These are phyloP conservation scores for Ananas comosus DNA, from an alignment of 176 grass and related monocot species.

Conservation along the genomic window DNA sequence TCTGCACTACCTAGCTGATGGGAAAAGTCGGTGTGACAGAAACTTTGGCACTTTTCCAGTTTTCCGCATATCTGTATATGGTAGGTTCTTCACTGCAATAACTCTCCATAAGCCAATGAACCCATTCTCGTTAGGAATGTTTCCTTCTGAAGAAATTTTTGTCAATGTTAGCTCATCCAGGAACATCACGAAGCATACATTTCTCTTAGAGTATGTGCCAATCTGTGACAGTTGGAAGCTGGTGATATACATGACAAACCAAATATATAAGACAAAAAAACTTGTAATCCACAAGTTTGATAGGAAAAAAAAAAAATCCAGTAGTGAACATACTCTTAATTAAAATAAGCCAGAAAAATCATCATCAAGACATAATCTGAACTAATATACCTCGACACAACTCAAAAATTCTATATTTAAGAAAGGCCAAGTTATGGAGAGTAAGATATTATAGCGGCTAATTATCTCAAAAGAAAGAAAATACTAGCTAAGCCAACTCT, in stretches of 20 bases:
- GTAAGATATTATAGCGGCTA: neutral
- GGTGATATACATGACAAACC: constrained; percentile 19
- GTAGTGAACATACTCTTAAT: neutral
- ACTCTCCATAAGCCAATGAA: constrained; percentile 72
- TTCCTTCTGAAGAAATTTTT: constrained; percentile 83
- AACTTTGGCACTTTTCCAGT: constrained; percentile 90
- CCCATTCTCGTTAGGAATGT: constrained; percentile 50
- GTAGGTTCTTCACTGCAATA: constrained; percentile 66
- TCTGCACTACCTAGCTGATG: constrained; percentile 51
- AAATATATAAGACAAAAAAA: constrained; percentile 1
- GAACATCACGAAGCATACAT: constrained; percentile 98
- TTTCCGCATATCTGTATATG: constrained; percentile 71
- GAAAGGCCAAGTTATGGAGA: neutral
- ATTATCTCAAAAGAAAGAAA: neutral
- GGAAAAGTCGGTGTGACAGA: constrained; percentile 75
- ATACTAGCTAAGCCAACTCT: neutral
- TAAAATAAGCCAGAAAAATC: neutral
- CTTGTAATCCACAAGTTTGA: neutral
- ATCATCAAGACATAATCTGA: neutral
- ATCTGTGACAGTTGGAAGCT: constrained; percentile 59
- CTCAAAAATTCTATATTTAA: neutral
- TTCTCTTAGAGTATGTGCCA: constrained; percentile 57
- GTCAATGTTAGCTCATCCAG: constrained; percentile 66
- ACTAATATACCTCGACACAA: neutral
- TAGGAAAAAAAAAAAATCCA: neutral